These are phyloP conservation scores for Alternaria metachromatica DNA, from an alignment of 2,329 filamentous ascomycete species.

Conservation along the genomic window DNA sequence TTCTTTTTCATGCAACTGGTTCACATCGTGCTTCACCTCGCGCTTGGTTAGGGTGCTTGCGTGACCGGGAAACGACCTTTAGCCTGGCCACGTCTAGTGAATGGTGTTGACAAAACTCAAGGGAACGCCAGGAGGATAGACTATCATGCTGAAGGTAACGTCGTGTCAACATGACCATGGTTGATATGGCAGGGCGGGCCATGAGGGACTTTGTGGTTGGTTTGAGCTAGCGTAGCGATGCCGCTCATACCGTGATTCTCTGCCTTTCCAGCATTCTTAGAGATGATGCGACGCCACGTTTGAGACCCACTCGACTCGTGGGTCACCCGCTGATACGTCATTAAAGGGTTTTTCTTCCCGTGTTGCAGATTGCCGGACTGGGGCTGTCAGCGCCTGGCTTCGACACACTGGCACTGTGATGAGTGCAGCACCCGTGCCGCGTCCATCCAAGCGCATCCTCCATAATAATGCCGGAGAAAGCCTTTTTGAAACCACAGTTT, in stretches of 20 bases:
- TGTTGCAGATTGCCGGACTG: conserved; percentile 43
- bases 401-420: conserved; percentile 8
- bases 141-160: background rate
- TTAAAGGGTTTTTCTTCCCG: conserved; percentile 40
- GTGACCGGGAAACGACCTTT: conserved; percentile 11
- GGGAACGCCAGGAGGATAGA: background rate
- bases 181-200: conserved; percentile 21
- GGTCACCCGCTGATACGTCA: conserved; percentile 44
- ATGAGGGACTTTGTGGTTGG: conserved; percentile 8
- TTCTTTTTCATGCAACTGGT: conserved; percentile 24
- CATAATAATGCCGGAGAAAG: conserved; percentile 4
- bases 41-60: conserved; percentile 18
- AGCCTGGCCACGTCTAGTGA: conserved; percentile 2
- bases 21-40: conserved; percentile 14
- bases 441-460: conserved; percentile 18
- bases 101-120: background rate
- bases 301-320: conserved; percentile 47
- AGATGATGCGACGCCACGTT: conserved; percentile 45
- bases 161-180: conserved; percentile 19
- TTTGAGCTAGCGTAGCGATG: conserved; percentile 17
- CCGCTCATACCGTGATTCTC: conserved; percentile 33
- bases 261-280: conserved; percentile 29
- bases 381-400: conserved; percentile 37
- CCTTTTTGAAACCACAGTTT: conserved; percentile 35
- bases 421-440: conserved; percentile 9